Percentiles rank a stretch among this genome's conserved stretches.
Evolutionary conservation across 140 eudicot species (phyloP).

Genomic region (Erigeron philadelphicus): DNA sequence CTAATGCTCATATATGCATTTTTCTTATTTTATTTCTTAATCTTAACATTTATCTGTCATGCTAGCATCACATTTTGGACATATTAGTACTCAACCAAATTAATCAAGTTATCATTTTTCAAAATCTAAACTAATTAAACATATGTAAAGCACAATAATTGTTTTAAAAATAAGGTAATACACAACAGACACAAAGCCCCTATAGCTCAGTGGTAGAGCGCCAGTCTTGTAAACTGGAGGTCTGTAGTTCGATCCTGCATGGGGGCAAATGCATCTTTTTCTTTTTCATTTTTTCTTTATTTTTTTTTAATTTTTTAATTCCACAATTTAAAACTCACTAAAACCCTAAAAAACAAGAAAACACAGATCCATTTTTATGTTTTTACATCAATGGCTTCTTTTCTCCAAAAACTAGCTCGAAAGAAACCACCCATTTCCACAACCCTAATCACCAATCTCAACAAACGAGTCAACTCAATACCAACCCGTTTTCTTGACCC

Average conservation of each 20-base stretch:
- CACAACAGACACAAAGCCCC: too few species aligned
- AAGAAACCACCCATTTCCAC: conserved; percentile 30
- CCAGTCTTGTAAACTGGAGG: conserved; percentile 86
- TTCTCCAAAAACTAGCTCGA: conserved; percentile 38
- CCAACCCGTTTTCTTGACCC: conserved; percentile 30
- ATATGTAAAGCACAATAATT: too few species aligned
- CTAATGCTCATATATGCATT: too few species aligned
- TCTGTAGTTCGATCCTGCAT: conserved; percentile 84
- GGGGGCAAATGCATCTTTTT: conserved; percentile 33
- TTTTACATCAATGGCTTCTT: conserved; percentile 41
- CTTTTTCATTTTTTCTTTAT: background rate
- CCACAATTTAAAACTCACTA: conserved; percentile 9
- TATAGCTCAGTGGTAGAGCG: conserved; percentile 87
- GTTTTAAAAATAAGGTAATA: too few species aligned
- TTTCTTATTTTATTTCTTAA: too few species aligned
- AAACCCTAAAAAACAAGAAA: conserved; percentile 36
- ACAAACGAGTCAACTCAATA: conserved; percentile 29
- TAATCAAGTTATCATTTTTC: too few species aligned
- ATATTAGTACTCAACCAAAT: too few species aligned
- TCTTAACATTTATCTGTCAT: too few species aligned
- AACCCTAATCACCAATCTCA: conserved; percentile 32
- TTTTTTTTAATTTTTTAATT: background rate
- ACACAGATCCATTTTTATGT: conserved; percentile 17
- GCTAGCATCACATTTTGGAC: too few species aligned
- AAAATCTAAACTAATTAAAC: too few species aligned